A percentile compares a stretch with the other conserved stretches of the same genome.
phyloP scores from a whole-genome alignment of 805 yeast genomes.

The Priceomyces carsonii region DNA sequence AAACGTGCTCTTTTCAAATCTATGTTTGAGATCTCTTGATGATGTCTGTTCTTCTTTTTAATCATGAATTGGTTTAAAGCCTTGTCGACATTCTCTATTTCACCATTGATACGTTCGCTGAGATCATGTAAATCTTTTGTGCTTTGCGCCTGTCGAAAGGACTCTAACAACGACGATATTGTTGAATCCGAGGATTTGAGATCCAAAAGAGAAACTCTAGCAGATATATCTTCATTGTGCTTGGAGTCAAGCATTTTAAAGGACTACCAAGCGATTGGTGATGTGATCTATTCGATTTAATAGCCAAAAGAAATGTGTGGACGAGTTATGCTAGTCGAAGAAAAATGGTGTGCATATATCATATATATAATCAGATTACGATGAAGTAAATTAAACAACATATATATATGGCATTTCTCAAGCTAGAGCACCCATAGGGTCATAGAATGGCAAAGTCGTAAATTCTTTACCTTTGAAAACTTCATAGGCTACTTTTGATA shows the following conservation, averaged over 20 bases:
- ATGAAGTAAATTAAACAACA: not conserved
- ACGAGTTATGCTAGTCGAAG: too few relatives aligned
- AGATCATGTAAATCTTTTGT: conserved; percentile 30
- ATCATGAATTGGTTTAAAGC: conserved; percentile 25
- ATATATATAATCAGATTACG: not conserved
- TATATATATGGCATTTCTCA: too few relatives aligned
- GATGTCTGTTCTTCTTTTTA: conserved; percentile 28
- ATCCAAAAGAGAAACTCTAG: conserved; percentile 4
- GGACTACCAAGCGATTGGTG: too few relatives aligned
- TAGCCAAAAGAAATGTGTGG: too few relatives aligned
- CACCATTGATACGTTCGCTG: conserved; percentile 26
- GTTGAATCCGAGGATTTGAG: conserved; percentile 6
- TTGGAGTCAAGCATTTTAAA: too few relatives aligned
- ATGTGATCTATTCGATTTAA: too few relatives aligned
- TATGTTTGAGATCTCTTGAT: conserved; percentile 43
- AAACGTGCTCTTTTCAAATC: conserved; percentile 65
- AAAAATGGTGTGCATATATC: too few relatives aligned
- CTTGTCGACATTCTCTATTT: conserved; percentile 23
- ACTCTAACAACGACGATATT: conserved; percentile 8
- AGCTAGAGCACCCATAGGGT: conserved; percentile 47
- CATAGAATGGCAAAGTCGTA: conserved; percentile 37
- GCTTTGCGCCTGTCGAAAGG: conserved; percentile 22
- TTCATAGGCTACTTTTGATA: conserved; percentile 34
- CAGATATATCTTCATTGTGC: too few relatives aligned
- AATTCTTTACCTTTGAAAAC: conserved; percentile 35